phyloP scores from a whole-genome alignment of 108 stramenopile genomes.

The Schizochytrium sp. region DNA sequence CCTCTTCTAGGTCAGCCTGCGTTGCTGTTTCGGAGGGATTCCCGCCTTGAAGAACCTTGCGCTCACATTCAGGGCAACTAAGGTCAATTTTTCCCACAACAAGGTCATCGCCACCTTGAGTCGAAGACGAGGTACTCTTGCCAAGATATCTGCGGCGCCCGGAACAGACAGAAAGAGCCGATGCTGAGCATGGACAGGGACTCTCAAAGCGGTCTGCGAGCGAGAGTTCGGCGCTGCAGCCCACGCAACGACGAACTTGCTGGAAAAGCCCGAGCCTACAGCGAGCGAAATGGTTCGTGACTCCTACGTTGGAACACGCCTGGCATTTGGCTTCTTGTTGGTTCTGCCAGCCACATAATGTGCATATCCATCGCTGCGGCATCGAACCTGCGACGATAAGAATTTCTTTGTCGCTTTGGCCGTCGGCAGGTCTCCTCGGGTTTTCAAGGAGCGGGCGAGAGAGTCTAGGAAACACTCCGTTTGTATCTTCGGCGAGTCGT shows the following conservation, averaged over 20 bases:
- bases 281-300: not conserved
- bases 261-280: not conserved
- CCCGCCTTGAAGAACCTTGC: not conserved
- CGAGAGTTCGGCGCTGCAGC: not conserved
- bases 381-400: not conserved
- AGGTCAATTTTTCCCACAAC: not conserved
- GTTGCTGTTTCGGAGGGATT: not conserved
- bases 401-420: not conserved
- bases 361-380: not conserved
- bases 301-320: not conserved
- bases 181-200: not conserved
- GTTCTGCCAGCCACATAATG: not conserved
- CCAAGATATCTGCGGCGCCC: too few species aligned
- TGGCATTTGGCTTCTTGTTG: not conserved
- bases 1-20: not conserved
- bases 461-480: not conserved
- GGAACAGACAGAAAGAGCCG: too few species aligned
- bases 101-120: too few species aligned
- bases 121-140: too few species aligned
- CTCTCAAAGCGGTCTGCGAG: not conserved
- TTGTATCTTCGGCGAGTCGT: not conserved
- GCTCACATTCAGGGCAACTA: not conserved
- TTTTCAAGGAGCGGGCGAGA: not conserved
- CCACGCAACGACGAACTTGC: not conserved
- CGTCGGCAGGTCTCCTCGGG: not conserved